A percentile compares a stretch with the other conserved stretches of the same genome.
Conservation (phyloP, 2,329 filamentous ascomycete species). For the Aspergillus amoenus region DNA sequence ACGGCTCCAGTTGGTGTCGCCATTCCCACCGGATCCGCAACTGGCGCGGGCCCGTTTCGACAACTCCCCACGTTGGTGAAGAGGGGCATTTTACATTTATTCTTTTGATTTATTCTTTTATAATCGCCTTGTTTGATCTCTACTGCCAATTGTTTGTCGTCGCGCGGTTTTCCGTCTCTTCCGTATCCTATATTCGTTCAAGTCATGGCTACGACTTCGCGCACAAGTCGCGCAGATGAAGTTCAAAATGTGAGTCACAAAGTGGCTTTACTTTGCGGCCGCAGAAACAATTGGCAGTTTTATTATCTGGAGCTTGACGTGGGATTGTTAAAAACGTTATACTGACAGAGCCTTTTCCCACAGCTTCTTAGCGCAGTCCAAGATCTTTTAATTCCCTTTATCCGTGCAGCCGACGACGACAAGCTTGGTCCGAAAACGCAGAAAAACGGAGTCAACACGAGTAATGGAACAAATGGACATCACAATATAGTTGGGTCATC, state of each 20-base stretch:
- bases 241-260: constrained; percentile 40
- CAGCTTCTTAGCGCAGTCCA: constrained; percentile 43
- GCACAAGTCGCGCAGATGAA: constrained; percentile 38
- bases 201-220: constrained; percentile 23
- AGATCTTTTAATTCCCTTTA: constrained; percentile 46
- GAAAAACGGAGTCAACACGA: constrained; percentile 19
- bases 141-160: background rate
- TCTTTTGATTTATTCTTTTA: background rate
- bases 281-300: background rate
- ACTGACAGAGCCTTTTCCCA: constrained; percentile 3
- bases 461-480: constrained; percentile 39
- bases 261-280: constrained; percentile 1
- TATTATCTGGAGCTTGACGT: background rate
- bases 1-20: constrained; percentile 12
- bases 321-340: background rate
- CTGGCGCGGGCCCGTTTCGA: background rate
- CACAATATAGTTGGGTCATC: constrained; percentile 58
- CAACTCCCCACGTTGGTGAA: background rate
- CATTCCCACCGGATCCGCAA: constrained; percentile 14
- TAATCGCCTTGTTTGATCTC: background rate
- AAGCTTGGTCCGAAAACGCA: constrained; percentile 10
- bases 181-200: constrained; percentile 1
- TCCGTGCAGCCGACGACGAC: constrained; percentile 42
- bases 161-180: background rate
- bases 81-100: background rate